These are phyloP conservation scores for Camptophora hylomeconis DNA, from an alignment of 2,329 filamentous ascomycete genomes.

Conservation along the genomic window DNA sequence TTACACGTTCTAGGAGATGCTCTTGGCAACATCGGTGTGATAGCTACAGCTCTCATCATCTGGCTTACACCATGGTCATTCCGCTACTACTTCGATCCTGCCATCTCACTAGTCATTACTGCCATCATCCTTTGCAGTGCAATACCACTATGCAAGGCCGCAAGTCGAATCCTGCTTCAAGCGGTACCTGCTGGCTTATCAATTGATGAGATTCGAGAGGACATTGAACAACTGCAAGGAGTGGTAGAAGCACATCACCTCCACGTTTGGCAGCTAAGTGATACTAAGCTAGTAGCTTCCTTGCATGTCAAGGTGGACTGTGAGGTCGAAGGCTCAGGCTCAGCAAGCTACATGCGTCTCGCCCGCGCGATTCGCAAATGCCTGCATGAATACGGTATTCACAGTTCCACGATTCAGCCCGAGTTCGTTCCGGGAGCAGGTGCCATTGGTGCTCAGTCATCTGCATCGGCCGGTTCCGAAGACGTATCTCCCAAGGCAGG, in stretches of 20 bases:
- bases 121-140: constrained; percentile 49
- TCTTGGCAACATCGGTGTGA: constrained; percentile 35
- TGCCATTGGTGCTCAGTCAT: background rate
- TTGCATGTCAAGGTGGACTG: constrained; percentile 89
- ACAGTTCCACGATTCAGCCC: constrained; percentile 93
- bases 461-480: constrained; percentile 4
- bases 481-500: constrained; percentile 13
- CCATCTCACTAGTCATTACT: constrained; percentile 88
- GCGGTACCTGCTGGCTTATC: constrained; percentile 82
- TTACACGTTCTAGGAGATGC: constrained; percentile 44
- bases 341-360: constrained; percentile 76
- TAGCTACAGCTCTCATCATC: constrained; percentile 63
- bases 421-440: constrained; percentile 46
- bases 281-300: constrained; percentile 85
- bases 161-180: constrained; percentile 72
- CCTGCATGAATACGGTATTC: constrained; percentile 89
- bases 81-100: constrained; percentile 79
- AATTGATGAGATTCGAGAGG: constrained; percentile 80
- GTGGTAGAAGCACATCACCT: constrained; percentile 88
- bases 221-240: constrained; percentile 73
- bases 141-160: constrained; percentile 38
- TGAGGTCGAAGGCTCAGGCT: constrained; percentile 69
- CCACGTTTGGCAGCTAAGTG: constrained; percentile 94
- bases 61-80: constrained; percentile 76
- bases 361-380: constrained; percentile 73